Conservation (phyloP, 192 early-diverging fungal species). For the Coemansia sp. region DNA sequence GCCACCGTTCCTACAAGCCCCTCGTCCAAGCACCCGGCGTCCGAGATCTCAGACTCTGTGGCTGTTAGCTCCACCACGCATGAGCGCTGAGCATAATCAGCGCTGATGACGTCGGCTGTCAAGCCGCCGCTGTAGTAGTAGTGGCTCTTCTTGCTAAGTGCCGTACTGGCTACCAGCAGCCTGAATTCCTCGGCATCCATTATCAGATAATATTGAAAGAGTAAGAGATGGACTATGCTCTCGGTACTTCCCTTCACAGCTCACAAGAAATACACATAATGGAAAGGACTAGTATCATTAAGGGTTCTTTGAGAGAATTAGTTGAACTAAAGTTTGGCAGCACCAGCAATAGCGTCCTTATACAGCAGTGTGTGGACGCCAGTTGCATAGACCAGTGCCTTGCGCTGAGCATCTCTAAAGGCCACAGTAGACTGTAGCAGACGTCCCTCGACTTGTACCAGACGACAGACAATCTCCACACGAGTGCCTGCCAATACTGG, state of each 20-base stretch:
- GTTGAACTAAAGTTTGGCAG: not conserved
- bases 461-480: slow-evolving; percentile 29
- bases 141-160: slow-evolving; percentile 29
- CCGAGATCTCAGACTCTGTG: too few relatives aligned
- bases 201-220: too few relatives aligned
- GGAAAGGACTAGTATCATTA: not conserved
- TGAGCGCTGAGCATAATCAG: not conserved
- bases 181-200: not conserved
- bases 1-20: too few relatives aligned
- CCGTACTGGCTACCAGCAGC: not conserved
- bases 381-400: slow-evolving; percentile 19
- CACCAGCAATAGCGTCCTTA: slow-evolving; percentile 13
- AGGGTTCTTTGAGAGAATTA: not conserved
- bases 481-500: slow-evolving; percentile 17
- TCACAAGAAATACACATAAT: not conserved
- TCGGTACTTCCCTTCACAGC: too few relatives aligned
- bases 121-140: slow-evolving; percentile 42
- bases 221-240: too few relatives aligned
- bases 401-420: slow-evolving; percentile 28
- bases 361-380: slow-evolving; percentile 23
- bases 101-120: slow-evolving; percentile 17
- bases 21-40: too few relatives aligned
- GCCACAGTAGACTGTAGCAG: slow-evolving; percentile 28
- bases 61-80: too few relatives aligned
- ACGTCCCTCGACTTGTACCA: slow-evolving; percentile 26